These are phyloP conservation scores for Argentina anserina DNA, from an alignment of 306 rosid genomes.

Conservation along the genomic window DNA sequence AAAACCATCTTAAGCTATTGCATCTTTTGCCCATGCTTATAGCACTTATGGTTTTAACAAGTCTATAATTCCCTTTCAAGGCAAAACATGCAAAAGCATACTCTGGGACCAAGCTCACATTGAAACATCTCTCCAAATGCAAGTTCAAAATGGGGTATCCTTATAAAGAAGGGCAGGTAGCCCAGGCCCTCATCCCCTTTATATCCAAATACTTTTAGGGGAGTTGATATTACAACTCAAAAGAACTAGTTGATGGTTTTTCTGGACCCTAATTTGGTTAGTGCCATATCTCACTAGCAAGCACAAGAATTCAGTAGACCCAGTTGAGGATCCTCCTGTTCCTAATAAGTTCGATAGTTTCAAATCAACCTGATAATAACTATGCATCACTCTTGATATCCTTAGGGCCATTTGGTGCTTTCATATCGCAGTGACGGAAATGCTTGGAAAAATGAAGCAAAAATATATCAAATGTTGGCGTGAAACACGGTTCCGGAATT, in stretches of 20 bases:
- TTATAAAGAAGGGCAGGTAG: conserved; percentile 10
- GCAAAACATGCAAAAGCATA: not conserved
- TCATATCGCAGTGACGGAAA: not conserved
- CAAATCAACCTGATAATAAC: conserved; percentile 2
- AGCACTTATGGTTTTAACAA: conserved; percentile 5
- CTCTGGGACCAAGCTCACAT: conserved; percentile 7
- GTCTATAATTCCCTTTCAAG: conserved; percentile 1
- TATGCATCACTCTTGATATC: not conserved
- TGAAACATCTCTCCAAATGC: conserved; percentile 10
- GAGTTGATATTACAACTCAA: conserved; percentile 13
- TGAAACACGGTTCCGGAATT: too few species aligned
- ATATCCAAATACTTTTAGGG: conserved; percentile 7
- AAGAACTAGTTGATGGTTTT: not conserved
- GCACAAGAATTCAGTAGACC: not conserved
- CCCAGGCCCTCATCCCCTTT: conserved; percentile 9
- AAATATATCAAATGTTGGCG: too few species aligned
- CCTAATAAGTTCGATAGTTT: not conserved
- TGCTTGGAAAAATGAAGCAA: too few species aligned
- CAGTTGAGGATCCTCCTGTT: not conserved
- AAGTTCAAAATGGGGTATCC: not conserved
- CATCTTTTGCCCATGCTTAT: conserved; percentile 7
- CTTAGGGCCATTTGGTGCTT: not conserved
- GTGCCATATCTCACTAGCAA: conserved; percentile 6
- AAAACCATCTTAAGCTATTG: not conserved
- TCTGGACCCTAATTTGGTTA: conserved; percentile 5